Evolutionary conservation across 2,329 filamentous ascomycete species (phyloP).

Genomic region (Penicillium hordei): DNA sequence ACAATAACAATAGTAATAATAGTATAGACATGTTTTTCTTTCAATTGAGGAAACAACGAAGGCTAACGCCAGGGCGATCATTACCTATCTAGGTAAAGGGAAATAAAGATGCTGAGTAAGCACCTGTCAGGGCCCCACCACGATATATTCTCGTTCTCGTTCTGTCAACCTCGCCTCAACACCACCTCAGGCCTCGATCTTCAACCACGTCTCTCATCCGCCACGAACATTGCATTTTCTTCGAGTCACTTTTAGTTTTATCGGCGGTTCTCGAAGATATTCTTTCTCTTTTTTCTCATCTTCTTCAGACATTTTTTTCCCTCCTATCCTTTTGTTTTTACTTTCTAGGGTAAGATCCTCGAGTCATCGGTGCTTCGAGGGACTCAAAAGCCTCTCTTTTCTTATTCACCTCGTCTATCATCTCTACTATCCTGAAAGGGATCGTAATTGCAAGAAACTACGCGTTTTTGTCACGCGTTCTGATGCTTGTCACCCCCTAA

Average conservation of each 20-base stretch:
- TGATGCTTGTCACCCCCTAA: background rate
- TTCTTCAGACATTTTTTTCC: background rate
- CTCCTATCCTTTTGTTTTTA: background rate
- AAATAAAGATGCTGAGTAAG: background rate
- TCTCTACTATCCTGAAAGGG: background rate
- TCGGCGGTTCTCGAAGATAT: background rate
- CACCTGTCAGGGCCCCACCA: background rate
- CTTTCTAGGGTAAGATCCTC: background rate
- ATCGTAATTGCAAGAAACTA: background rate
- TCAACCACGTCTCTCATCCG: background rate
- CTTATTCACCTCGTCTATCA: background rate
- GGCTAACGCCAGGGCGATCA: background rate
- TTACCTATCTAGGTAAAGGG: background rate
- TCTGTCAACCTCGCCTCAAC: background rate
- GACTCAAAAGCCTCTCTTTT: background rate
- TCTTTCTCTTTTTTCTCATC: background rate
- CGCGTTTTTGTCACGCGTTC: background rate
- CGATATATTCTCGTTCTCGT: background rate
- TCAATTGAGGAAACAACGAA: background rate
- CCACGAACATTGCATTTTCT: background rate
- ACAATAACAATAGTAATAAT: too few relatives aligned
- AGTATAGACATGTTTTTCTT: background rate
- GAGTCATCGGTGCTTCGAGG: background rate
- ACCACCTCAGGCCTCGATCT: background rate
- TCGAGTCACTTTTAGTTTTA: background rate